phyloP scores from a whole-genome alignment of 805 yeast species.

The Kurtzmaniella fragi region DNA sequence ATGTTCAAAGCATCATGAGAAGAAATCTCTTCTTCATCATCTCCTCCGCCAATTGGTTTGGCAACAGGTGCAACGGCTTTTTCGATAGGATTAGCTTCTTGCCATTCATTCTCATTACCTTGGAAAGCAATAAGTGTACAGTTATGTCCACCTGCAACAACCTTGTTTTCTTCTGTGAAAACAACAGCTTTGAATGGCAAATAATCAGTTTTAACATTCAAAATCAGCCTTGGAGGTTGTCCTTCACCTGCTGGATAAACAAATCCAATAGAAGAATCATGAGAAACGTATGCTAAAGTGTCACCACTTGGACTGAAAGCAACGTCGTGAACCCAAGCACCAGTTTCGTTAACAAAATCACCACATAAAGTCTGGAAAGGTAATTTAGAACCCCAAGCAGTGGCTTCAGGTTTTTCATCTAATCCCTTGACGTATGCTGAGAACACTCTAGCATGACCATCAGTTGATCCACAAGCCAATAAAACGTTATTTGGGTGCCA shows the following conservation, averaged over 20 bases:
- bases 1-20: conserved; percentile 82
- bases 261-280: conserved; percentile 78
- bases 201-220: conserved; percentile 57
- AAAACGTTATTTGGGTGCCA: conserved; percentile 95
- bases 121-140: conserved; percentile 84
- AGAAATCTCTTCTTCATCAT: conserved; percentile 51
- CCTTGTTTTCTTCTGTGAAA: conserved; percentile 60
- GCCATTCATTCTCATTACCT: conserved; percentile 64
- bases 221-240: conserved; percentile 55
- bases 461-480: conserved; percentile 87
- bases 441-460: conserved; percentile 86
- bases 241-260: conserved; percentile 72
- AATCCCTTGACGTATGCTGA: conserved; percentile 85
- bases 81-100: conserved; percentile 53
- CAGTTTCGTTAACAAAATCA: conserved; percentile 61
- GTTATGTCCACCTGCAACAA: conserved; percentile 88
- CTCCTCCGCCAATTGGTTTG: conserved; percentile 17
- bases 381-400: conserved; percentile 90
- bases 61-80: conserved; percentile 41
- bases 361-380: conserved; percentile 93
- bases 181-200: conserved; percentile 77
- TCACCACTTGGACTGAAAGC: conserved; percentile 78
- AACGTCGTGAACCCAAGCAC: conserved; percentile 91
- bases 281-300: conserved; percentile 74
- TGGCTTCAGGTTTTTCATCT: conserved; percentile 74